Base-by-base conservation (phyloP, 805 yeast species). In the Jamesozyma gamospora region DNA sequence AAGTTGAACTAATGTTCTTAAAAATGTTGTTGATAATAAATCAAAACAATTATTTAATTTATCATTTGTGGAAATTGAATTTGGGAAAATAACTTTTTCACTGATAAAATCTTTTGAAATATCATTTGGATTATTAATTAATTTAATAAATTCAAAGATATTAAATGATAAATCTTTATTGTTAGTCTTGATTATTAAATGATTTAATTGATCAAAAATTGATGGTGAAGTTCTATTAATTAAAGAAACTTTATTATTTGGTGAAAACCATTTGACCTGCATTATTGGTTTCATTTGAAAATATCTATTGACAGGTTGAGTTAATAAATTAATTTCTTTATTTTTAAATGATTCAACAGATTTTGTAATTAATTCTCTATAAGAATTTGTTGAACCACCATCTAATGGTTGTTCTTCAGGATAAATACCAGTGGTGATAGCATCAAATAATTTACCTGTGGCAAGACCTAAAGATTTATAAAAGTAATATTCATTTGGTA, bases 401-500 rank as follows among this genome's bases (percentile, higher is more conserved):
- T 80, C 94, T 26, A 77, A 55, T 2, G 88, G 84, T 9, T 81
- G 70, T 41, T 81, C 69, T 43, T 82, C 79, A 26, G 71, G 65
- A 44, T 74, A 72, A 27, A 66, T 62, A 2, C 86, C 92, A 42
- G 75, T 75, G 1, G 80, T 69, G 15, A 88, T 67, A 0, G 86
- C 74, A 45, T 80, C 82, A 32, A 81, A 69, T 18, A 84, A 58
- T 41, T 76, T 77, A n/a, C 57, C 55, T 18, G 50, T 44, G 11
- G 82, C 64, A 18, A 88, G 56, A 1, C 96, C 97, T 42, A 82
- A 60, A 1, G 94, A 80, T 54, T 76, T 76, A 59, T 86, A 92
- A 56, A 80, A 87, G 52, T 75, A 80, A 32, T 82, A 69, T 61
- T 88, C 97, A 39, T 85, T 82, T 2, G 96, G 94, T 37, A 92